These are phyloP conservation scores for Fraxinus platypoda DNA, from an alignment of 305 asterid genomes.

Conservation along the genomic window DNA sequence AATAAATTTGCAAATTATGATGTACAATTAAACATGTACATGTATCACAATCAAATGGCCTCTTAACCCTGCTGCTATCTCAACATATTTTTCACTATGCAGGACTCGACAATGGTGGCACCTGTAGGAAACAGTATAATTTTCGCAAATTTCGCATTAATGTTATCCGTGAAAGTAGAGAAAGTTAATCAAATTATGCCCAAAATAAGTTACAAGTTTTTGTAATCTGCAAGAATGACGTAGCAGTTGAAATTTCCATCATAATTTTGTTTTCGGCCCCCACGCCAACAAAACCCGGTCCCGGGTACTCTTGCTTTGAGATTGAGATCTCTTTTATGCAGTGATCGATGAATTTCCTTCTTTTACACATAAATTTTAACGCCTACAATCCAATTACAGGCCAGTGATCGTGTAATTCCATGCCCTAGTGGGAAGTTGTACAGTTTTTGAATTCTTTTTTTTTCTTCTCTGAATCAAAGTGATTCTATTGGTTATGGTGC, in stretches of 20 bases:
- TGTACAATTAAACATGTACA: too few relatives aligned
- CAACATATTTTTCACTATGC: not conserved
- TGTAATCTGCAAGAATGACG: constrained; percentile 2
- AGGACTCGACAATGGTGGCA: constrained; percentile 4
- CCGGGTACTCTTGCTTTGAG: constrained; percentile 1
- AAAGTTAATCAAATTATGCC: not conserved
- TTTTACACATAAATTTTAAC: not conserved
- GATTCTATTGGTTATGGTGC: not conserved
- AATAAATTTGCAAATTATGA: too few relatives aligned
- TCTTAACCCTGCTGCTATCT: not conserved
- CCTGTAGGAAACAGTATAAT: constrained; percentile 8
- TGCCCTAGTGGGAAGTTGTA: constrained; percentile 1
- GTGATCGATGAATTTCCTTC: not conserved
- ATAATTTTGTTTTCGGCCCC: not conserved
- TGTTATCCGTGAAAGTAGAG: constrained; percentile 1
- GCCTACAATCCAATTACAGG: constrained; percentile 1
- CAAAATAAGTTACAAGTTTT: not conserved
- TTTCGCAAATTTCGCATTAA: constrained; percentile 3
- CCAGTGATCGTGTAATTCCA: not conserved
- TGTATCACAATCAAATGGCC: not conserved
- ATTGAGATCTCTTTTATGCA: not conserved
- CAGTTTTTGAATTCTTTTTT: not conserved
- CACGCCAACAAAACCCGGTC: not conserved
- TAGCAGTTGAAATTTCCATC: not conserved
- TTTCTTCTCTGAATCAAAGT: not conserved